Base-by-base conservation (phyloP, 331 rosid genomes). In the Erythrophleum ivorense region DNA sequence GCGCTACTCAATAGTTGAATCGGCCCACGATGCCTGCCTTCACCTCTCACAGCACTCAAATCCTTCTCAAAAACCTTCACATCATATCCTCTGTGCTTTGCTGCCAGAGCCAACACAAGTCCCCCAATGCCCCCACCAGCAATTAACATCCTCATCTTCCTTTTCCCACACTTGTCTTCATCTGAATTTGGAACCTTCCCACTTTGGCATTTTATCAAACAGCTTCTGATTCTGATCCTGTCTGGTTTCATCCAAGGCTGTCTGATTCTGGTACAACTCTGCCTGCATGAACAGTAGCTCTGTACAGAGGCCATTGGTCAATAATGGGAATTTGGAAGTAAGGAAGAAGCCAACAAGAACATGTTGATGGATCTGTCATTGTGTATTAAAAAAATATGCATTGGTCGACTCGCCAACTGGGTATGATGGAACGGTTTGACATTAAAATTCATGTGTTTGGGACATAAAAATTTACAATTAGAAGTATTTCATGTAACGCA, bases 61-160 rank as follows among this genome's bases (percentile, higher is more conserved):
- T 87, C 86, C 69, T 81, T 87, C 66, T 87, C 90, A 79, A 87
- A 84, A 0, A 87, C 88, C 45, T 75, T 71, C 59, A 87, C 88
- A 10, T 82, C 84, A 62, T 80, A 71, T 24, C 89, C 87, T 69
- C 71, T 87, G 0, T 81, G 48, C 82, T 87, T 87, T 19, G 89
- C 89, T 16, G 89, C 87, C 21, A 87, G 72, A 68, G 84, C 87
- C 73, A 87, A 69, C 14, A 87, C 87, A 77, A 87, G 89, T 2
- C 89, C 89, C 15, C 87, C 89, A 77, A 81, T 87, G 0, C 89
- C 87, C 5, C 89, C 87, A 60, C 87, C 89, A 77, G 87, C 89
- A 71, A 87, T 79, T 4, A 87, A 60, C 19, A 87, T 49, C 68
- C 76, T 81, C 63, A 87, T 48, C 67, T 78, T 87, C 84, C 49